Evolutionary conservation across 495 filamentous ascomycete species (phyloP).

Genomic region (Amniculicola lignicola): DNA sequence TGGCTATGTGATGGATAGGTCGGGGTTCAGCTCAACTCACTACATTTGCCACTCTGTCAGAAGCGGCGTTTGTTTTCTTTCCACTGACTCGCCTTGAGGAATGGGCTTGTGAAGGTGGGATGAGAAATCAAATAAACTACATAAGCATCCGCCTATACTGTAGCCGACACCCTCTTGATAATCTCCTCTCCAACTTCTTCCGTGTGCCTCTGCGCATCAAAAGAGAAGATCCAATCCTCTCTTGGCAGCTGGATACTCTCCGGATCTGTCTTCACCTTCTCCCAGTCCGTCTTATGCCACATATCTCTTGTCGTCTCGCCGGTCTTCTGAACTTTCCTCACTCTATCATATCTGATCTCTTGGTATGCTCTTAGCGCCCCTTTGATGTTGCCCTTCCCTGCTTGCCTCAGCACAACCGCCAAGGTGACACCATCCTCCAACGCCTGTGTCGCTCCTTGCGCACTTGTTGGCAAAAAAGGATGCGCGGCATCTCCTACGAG

Average conservation of each 20-base stretch:
- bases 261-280: slow-evolving; percentile 51
- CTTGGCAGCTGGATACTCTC: slow-evolving; percentile 53
- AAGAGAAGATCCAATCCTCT: slow-evolving; percentile 57
- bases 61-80: no score
- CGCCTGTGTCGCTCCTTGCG: slow-evolving; percentile 69
- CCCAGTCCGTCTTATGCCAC: slow-evolving; percentile 63
- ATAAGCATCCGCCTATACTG: no score
- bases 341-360: slow-evolving; percentile 38
- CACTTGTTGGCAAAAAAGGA: slow-evolving; percentile 67
- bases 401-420: slow-evolving; percentile 58
- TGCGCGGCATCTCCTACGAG: slow-evolving; percentile 71
- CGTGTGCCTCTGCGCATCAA: slow-evolving; percentile 55
- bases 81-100: no score
- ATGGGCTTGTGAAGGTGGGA: no score
- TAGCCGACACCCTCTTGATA: slow-evolving; percentile 31
- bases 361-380: slow-evolving; percentile 50
- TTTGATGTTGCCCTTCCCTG: slow-evolving; percentile 51
- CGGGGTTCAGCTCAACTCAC: no score
- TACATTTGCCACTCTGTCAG: no score
- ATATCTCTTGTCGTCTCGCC: slow-evolving; percentile 57
- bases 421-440: slow-evolving; percentile 70
- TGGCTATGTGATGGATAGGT: no score
- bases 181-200: slow-evolving; percentile 51
- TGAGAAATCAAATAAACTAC: no score
- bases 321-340: slow-evolving; percentile 56